Evolutionary conservation across 352 stramenopile genomes (phyloP), one percentile per base, ranked within the genome.

Genomic region (Globisporangium iwayamae): DNA sequence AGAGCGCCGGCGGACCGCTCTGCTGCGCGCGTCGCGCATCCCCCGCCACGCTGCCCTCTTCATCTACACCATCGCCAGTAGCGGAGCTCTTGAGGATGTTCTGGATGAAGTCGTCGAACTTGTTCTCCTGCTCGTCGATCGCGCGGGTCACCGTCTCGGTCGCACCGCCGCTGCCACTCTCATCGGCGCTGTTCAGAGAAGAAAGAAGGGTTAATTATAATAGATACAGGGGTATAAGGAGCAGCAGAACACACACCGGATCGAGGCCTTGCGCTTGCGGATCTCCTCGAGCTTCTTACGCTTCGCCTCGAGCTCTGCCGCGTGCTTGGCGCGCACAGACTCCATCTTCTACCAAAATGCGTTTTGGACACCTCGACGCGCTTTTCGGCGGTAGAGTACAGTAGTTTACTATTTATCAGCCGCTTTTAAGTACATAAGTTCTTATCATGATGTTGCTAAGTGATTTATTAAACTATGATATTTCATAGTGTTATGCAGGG

Each of bases 271-370:
- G 38, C 87, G 82, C 57, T 89, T 80, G 54, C 87, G 87, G 66
- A 96, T 94, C 75, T 96, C 87, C 69, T 96, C 85, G n/a, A 96
- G 78, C 74, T 96, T 96, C 70, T 88, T 89, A 67, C 86, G 86
- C 75, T 96, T 96, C 32, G 81, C 87, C 68, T 96, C 87, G 48
- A 96, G 74, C 71, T 96, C 87, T 6, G 85, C 85, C 72, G 85
- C 86, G 69, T 95, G 86, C 67, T 90, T 90, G 53, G 84, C 86
- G 65, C 86, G 86, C 63, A 93, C 74, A 63, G 78, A 87, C 70
- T 87, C 78, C 78, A 87, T 87, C 48, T 38, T 38, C 57, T 28
- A 28, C 25, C 25, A 28, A 2, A 28, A 28, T n/a, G 51, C 51
- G 34, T 14, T 56, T 56, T 57, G 32, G 51, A 2, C 43, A 48